These are phyloP conservation scores for Trifolium repens DNA, from an alignment of 306 rosid species.

Conservation along the genomic window DNA sequence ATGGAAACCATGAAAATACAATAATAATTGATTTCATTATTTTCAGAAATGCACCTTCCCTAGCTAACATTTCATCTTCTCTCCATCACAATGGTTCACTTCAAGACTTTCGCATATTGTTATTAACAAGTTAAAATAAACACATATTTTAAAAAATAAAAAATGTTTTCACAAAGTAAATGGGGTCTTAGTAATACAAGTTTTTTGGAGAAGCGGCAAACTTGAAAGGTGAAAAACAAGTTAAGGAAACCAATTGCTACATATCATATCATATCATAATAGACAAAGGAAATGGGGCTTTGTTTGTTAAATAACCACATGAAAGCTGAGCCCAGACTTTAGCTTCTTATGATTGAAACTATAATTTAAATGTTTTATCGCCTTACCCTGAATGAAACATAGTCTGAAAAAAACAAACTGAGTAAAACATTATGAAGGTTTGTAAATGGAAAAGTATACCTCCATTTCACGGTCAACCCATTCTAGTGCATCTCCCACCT, in stretches of 20 bases:
- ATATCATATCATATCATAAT: neutral
- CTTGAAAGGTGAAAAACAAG: conserved; percentile 6
- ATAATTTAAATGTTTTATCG: neutral
- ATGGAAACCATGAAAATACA: too few species aligned
- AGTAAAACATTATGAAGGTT: conserved; percentile 16
- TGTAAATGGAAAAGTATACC: conserved; percentile 56
- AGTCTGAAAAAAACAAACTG: neutral
- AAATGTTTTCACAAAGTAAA: too few species aligned
- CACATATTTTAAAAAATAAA: too few species aligned
- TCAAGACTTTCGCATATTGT: too few species aligned
- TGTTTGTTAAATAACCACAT: neutral
- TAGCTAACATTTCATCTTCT: too few species aligned
- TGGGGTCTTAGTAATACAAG: neutral
- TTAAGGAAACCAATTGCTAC: conserved; percentile 15
- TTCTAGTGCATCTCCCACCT: conserved; percentile 93
- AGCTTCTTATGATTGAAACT: conserved; percentile 8
- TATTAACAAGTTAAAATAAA: too few species aligned
- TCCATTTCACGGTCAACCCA: conserved; percentile 97
- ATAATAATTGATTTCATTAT: too few species aligned
- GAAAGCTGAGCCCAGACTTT: conserved; percentile 13
- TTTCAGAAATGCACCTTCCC: too few species aligned
- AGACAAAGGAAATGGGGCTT: conserved; percentile 36
- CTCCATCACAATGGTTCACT: too few species aligned
- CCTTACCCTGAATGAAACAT: neutral
- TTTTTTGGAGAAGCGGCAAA: neutral